Base-by-base conservation (phyloP, 1,284 basidiomycete genomes). In the Puccinia horiana region DNA sequence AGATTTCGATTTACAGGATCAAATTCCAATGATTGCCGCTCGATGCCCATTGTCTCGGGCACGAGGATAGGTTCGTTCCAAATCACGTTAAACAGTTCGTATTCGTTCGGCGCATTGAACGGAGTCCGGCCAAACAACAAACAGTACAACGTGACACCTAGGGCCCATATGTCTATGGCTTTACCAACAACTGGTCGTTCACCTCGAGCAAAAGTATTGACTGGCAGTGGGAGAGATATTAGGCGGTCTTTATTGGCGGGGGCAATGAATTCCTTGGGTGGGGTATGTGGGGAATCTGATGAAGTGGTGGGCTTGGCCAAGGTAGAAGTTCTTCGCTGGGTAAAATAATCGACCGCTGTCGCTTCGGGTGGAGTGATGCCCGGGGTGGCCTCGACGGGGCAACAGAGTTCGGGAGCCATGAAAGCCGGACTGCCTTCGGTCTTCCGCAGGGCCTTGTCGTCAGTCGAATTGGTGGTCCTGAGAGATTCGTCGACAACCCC, bases 381-480 rank as follows among this genome's bases (percentile, higher is more conserved):
- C 2, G 85, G 84, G 12, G 85, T 84, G 37, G 86, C 86, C 65
- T 86, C 86, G 42, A 85, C 85, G 40, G 87, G 85, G 84, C 90
- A 92, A 74, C 97, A 92, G 84, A 98, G 92, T 88, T 99, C 96
- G 16, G 96, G 97, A 4, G 97, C 96, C 79, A 98, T 93, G 89
- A 98, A 99, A n/a, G 94, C 93, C 0, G 97, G 97, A 9, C 94
- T 96, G 29, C 97, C 96, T 0, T 95, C 95, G n/a, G 95, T 93
- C 88, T 94, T 95, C 40, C 93, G 92, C 14, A 98, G 89, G 85
- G 94, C 94, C 37, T 92, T 91, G 85, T 96, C 94, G 87, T 96
- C 93, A 83, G 93, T 89, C 61, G 93, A 83, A 61, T 80, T 83
- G 85, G n/a, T 84, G 90, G 32, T 72, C 49, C 54, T 82, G 12